Evolutionary conservation across 2,329 filamentous ascomycete species (phyloP), one percentile per base, ranked within the genome.

Genomic region (Pestalotiopsis sp.): DNA sequence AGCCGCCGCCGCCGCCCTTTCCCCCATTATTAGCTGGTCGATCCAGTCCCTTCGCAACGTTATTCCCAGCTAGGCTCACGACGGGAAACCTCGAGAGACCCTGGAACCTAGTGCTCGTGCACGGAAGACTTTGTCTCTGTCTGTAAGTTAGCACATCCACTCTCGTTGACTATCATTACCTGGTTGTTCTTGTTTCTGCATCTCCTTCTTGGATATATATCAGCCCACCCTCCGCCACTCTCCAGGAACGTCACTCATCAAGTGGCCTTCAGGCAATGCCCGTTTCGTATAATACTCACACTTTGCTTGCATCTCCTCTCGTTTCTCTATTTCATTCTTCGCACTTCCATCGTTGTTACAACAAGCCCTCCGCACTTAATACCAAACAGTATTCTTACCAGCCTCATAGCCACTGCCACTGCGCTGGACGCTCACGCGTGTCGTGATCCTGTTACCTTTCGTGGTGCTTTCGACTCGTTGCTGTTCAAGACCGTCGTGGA

Each of bases 91-190:
- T 69, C 70, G 64, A 72, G 57, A 66, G 56, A 65, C 67, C 68
- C 71, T 69, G 67, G 66, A 67, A 70, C 70, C 66, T 71, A 72
- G 72, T 70, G 68, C 69, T 70, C 68, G 72, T 74, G 72, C 71
- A 70, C 71, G 67, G 69, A 70, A 72, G 70, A 65, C 67, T 67
- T 67, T 62, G 58, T 70, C 68, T 70, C 66, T 72, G 66, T 62
- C 71, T 68, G 75, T 75, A 74, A 74, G 72, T 73, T 64, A 68
- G 68, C 67, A 70, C 73, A 71, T 67, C 72, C 70, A 73, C 70
- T 68, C 61, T 71, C 70, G 68, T 65, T 69, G 65, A 68, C 66
- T 60, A 62, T 55, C 68, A 67, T 68, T 56, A 67, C 57, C 68
- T 67, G 67, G 67, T 55, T 48, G 52, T 40, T 38, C 48, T 64